Evolutionary conservation across 345 rosid species (phyloP).

Genomic region (Cardamine occulta): DNA sequence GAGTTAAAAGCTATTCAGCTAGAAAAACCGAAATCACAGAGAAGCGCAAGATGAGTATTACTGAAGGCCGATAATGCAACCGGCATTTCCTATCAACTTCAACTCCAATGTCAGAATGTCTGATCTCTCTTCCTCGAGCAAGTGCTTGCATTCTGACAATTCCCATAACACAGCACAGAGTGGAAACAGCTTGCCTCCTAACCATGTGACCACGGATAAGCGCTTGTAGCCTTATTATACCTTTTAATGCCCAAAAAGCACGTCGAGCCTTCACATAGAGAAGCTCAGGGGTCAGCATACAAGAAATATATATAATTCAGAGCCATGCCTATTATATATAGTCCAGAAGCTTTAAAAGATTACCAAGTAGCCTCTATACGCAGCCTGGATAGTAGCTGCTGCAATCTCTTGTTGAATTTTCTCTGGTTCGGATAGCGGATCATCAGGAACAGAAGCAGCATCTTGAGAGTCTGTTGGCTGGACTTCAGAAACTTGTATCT

Average conservation of each 20-base stretch:
- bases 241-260: slow-evolving; percentile 45
- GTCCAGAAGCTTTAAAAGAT: neutral
- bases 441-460: slow-evolving; percentile 33
- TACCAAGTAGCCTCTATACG: slow-evolving; percentile 52
- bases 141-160: slow-evolving; percentile 47
- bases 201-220: slow-evolving; percentile 55
- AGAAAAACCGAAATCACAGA: neutral
- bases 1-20: slow-evolving; percentile 15
- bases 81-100: slow-evolving; percentile 35
- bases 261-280: slow-evolving; percentile 39
- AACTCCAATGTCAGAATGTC: slow-evolving; percentile 39
- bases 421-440: slow-evolving; percentile 51
- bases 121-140: slow-evolving; percentile 39
- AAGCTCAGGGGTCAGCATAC: neutral
- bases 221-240: slow-evolving; percentile 54
- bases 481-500: slow-evolving; percentile 43
- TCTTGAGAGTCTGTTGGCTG: slow-evolving; percentile 48
- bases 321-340: neutral
- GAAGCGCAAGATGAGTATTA: slow-evolving; percentile 34
- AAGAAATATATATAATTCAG: too few relatives aligned
- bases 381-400: slow-evolving; percentile 74
- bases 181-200: slow-evolving; percentile 48
- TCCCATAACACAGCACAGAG: slow-evolving; percentile 44
- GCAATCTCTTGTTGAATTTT: slow-evolving; percentile 63
- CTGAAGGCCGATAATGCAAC: slow-evolving; percentile 48